A percentile compares a stretch with the other conserved stretches of the same genome.
Evolutionary conservation across 2,329 filamentous ascomycete species (phyloP).

Genomic region (Lachnellula suecica): DNA sequence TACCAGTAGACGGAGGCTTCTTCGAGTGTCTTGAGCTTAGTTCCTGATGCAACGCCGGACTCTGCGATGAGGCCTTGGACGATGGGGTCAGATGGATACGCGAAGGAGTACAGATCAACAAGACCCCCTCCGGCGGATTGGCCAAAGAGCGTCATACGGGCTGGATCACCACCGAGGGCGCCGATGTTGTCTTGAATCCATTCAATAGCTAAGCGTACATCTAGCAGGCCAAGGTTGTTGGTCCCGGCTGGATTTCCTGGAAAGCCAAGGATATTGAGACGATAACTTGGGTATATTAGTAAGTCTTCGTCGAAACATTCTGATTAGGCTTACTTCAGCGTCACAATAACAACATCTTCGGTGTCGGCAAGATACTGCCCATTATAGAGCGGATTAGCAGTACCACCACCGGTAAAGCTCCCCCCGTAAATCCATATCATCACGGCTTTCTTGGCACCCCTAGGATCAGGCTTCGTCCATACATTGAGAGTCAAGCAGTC

Average conservation of each 20-base stretch:
- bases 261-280: conserved; percentile 36
- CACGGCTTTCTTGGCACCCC: conserved; percentile 34
- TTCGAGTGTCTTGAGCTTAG: not conserved
- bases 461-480: conserved; percentile 27
- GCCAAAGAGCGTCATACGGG: conserved; percentile 52
- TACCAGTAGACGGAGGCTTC: conserved; percentile 14
- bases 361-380: conserved; percentile 41
- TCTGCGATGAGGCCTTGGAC: conserved; percentile 20
- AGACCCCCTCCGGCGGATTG: conserved; percentile 57
- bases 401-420: conserved; percentile 37
- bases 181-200: conserved; percentile 60
- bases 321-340: conserved; percentile 39
- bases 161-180: conserved; percentile 56
- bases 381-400: conserved; percentile 38
- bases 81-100: conserved; percentile 25
- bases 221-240: conserved; percentile 60
- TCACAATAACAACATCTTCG: conserved; percentile 42
- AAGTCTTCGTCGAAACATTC: not conserved
- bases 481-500: conserved; percentile 37
- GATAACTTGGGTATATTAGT: conserved; percentile 25
- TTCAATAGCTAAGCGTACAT: conserved; percentile 55
- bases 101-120: conserved; percentile 30
- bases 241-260: conserved; percentile 24
- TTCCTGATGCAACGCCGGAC: conserved; percentile 17
- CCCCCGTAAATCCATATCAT: conserved; percentile 43